phyloP scores from a whole-genome alignment of 2,329 filamentous ascomycete genomes.

The Colletotrichum kahawae region DNA sequence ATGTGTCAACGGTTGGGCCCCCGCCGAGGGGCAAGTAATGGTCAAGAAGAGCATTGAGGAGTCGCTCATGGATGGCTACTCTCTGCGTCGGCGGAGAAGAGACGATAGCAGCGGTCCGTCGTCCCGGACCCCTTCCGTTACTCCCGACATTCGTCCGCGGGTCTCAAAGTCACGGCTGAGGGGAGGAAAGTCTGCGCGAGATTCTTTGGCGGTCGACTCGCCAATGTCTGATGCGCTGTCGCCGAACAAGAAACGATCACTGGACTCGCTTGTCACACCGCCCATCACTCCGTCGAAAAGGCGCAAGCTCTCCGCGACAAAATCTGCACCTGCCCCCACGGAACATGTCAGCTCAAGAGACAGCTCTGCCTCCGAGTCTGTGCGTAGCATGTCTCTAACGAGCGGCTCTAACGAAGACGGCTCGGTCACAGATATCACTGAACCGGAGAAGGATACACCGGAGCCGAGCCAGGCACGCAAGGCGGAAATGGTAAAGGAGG shows the following conservation, averaged over 20 bases:
- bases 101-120: conserved; percentile 54
- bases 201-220: conserved; percentile 19
- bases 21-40: conserved; percentile 48
- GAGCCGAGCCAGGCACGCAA: conserved; percentile 40
- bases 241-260: conserved; percentile 40
- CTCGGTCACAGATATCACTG: conserved; percentile 50
- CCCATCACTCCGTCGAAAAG: conserved; percentile 61
- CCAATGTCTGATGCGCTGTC: conserved; percentile 35
- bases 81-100: conserved; percentile 58
- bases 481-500: conserved; percentile 33
- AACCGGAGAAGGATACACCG: conserved; percentile 54
- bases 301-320: conserved; percentile 41
- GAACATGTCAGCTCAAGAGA: conserved; percentile 37
- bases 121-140: conserved; percentile 60
- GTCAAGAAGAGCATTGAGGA: conserved; percentile 61
- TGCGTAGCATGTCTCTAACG: conserved; percentile 32
- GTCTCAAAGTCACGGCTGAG: conserved; percentile 30
- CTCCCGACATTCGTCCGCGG: conserved; percentile 26
- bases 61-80: conserved; percentile 54
- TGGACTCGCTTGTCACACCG: conserved; percentile 54
- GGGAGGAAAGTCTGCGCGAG: conserved; percentile 26
- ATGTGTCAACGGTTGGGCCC: conserved; percentile 82
- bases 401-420: conserved; percentile 35
- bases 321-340: conserved; percentile 5
- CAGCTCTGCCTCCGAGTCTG: conserved; percentile 40